Conservation (phyloP, 106 monocot genomes). For the Dioscorea zingiberensis region DNA sequence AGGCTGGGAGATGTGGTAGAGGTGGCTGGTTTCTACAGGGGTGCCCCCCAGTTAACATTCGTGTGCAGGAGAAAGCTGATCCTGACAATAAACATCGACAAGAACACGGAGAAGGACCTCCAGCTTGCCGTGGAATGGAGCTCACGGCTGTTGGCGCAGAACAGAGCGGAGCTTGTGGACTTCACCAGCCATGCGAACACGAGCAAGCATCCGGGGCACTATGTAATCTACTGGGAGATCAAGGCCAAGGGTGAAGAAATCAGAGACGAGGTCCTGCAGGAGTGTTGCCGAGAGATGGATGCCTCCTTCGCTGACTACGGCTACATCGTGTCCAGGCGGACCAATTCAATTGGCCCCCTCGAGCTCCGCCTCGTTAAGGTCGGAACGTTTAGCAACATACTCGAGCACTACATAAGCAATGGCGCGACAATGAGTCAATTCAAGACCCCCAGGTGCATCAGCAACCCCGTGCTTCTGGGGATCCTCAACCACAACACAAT, state of each 20-base stretch:
- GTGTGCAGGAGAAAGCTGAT: slow-evolving; percentile 53
- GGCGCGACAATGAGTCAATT: slow-evolving; percentile 53
- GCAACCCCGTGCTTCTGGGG: slow-evolving; percentile 14
- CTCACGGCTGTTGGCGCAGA: slow-evolving; percentile 11
- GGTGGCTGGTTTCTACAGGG: slow-evolving; percentile 48
- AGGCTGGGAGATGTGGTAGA: slow-evolving; percentile 59
- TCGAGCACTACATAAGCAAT: slow-evolving; percentile 36
- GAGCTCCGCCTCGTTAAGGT: slow-evolving; percentile 42
- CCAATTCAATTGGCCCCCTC: slow-evolving; percentile 38
- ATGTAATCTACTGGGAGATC: slow-evolving; percentile 62
- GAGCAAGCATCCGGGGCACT: slow-evolving; percentile 26
- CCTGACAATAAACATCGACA: slow-evolving; percentile 63
- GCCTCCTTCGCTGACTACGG: slow-evolving; percentile 29
- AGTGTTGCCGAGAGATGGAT: slow-evolving; percentile 49
- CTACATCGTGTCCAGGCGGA: slow-evolving; percentile 36
- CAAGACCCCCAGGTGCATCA: slow-evolving; percentile 58
- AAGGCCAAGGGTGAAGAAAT: slow-evolving; percentile 10
- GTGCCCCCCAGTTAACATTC: slow-evolving; percentile 37
- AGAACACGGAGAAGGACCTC: slow-evolving; percentile 65
- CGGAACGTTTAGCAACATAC: slow-evolving; percentile 46
- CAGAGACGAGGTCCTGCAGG: slow-evolving; percentile 13
- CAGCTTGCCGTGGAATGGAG: slow-evolving; percentile 49
- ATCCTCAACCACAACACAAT: slow-evolving; percentile 35
- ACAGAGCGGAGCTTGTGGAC: slow-evolving; percentile 41
- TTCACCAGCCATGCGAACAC: slow-evolving; percentile 56